Evolutionary conservation across 2,329 filamentous ascomycete genomes (phyloP).

Genomic region (Penicillium sp.): DNA sequence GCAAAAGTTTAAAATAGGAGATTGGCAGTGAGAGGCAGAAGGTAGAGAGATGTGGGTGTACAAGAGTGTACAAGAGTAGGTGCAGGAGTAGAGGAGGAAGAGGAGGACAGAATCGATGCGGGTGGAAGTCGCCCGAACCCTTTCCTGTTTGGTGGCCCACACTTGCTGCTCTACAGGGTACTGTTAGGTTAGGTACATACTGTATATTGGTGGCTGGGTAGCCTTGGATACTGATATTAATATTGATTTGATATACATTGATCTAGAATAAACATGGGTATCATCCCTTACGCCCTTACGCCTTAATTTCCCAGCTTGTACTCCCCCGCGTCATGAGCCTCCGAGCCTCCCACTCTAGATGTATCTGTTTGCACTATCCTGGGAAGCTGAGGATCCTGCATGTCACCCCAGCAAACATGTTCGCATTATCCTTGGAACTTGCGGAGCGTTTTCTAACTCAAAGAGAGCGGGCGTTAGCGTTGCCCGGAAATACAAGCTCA

Average conservation of each 20-base stretch:
- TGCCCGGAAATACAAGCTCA: neutral
- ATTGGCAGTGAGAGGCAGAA: conserved; percentile 2
- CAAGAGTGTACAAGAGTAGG: conserved; percentile 13
- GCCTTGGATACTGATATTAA: too few species aligned
- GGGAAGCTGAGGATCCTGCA: too few species aligned
- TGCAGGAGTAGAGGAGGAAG: conserved; percentile 16
- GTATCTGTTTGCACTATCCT: too few species aligned
- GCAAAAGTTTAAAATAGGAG: conserved; percentile 15
- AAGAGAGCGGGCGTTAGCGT: neutral
- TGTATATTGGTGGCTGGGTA: too few species aligned
- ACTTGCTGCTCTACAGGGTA: neutral
- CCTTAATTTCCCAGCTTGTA: conserved; percentile 7
- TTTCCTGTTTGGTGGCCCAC: conserved; percentile 27
- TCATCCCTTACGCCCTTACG: conserved; percentile 18
- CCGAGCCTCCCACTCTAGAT: too few species aligned
- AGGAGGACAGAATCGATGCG: conserved; percentile 32
- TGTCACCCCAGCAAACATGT: too few species aligned
- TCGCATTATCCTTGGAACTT: conserved; percentile 71
- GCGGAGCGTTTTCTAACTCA: conserved; percentile 62
- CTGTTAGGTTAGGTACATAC: too few species aligned
- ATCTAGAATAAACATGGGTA: conserved; percentile 12
- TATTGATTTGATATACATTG: neutral
- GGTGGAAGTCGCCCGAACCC: conserved; percentile 39
- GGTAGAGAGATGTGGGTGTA: conserved; percentile 1
- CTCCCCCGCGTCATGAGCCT: neutral